phyloP scores from a whole-genome alignment of 1,139 yeast genomes.

The Diutina scorzettiae region DNA sequence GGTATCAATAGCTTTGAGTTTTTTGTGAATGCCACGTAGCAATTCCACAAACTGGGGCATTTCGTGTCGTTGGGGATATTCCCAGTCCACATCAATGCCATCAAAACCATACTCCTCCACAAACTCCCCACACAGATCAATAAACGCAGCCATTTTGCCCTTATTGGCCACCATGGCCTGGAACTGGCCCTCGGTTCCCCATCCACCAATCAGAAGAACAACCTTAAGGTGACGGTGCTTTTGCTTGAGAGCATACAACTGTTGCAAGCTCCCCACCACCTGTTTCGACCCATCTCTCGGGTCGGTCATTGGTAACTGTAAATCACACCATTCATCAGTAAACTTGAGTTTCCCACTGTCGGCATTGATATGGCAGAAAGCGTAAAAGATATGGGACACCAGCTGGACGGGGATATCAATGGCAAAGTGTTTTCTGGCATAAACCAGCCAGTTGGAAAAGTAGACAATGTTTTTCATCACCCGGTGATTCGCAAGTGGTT shows the following conservation, averaged over 20 bases:
- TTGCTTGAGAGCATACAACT: slow-evolving; percentile 37
- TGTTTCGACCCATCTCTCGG: slow-evolving; percentile 8
- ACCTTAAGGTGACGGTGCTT: slow-evolving; percentile 41
- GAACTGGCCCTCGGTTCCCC: slow-evolving; percentile 54
- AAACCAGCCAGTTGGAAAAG: slow-evolving; percentile 61
- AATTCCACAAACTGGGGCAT: slow-evolving; percentile 41
- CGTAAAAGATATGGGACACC: slow-evolving; percentile 64
- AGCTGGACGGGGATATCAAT: slow-evolving; percentile 45
- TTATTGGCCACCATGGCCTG: slow-evolving; percentile 29
- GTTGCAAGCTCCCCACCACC: slow-evolving; percentile 41
- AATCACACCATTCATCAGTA: slow-evolving; percentile 62
- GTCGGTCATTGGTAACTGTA: slow-evolving; percentile 25
- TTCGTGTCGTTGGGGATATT: slow-evolving; percentile 46
- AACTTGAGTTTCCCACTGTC: slow-evolving; percentile 40
- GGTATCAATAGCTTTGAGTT: slow-evolving; percentile 19
- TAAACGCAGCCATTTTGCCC: slow-evolving; percentile 33
- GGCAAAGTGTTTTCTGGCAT: slow-evolving; percentile 50
- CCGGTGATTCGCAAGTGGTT: slow-evolving; percentile 7
- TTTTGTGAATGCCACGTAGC: slow-evolving; percentile 28
- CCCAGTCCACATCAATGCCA: slow-evolving; percentile 95
- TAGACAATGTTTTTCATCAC: slow-evolving; percentile 20
- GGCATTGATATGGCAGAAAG: slow-evolving; percentile 53
- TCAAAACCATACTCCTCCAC: slow-evolving; percentile 58
- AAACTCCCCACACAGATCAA: slow-evolving; percentile 33
- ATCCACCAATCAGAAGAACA: slow-evolving; percentile 79